Evolutionary conservation across 306 rosid species (phyloP).

Genomic region (Lathyrus sativus): DNA sequence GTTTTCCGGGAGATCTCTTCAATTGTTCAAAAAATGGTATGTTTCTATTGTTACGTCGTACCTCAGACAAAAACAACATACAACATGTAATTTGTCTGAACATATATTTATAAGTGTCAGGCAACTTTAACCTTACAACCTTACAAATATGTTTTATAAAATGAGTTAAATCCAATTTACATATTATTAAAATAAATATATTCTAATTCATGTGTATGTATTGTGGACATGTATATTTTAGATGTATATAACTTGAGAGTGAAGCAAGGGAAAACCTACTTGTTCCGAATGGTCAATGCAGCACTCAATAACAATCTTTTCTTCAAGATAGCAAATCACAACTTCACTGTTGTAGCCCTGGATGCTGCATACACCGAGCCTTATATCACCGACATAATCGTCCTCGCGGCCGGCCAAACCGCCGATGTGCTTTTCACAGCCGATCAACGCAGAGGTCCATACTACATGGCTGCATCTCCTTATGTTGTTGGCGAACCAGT

Average conservation of each 20-base stretch:
- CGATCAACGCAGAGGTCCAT: slow-evolving; percentile 48
- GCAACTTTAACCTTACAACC: too few relatives aligned
- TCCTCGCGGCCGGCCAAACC: slow-evolving; percentile 58
- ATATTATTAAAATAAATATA: too few relatives aligned
- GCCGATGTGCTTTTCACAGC: slow-evolving; percentile 50
- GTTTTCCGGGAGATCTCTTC: slow-evolving; percentile 60
- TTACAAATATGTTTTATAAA: too few relatives aligned
- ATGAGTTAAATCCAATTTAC: too few relatives aligned
- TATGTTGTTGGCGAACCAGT: slow-evolving; percentile 49
- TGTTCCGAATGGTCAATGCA: slow-evolving; percentile 58
- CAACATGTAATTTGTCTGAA: too few relatives aligned
- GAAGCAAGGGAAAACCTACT: slow-evolving; percentile 47
- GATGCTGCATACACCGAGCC: slow-evolving; percentile 58
- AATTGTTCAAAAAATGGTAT: slow-evolving; percentile 56
- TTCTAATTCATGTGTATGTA: neutral
- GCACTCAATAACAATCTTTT: slow-evolving; percentile 56
- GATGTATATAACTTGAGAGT: slow-evolving; percentile 44
- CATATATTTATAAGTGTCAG: too few relatives aligned
- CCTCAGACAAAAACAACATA: too few relatives aligned
- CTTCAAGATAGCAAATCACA: slow-evolving; percentile 67
- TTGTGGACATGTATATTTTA: neutral
- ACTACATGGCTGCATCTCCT: slow-evolving; percentile 62
- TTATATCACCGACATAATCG: slow-evolving; percentile 46
- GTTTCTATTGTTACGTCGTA: neutral
- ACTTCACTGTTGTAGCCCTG: slow-evolving; percentile 53